Evolutionary conservation across 257 asterid species (phyloP).

Genomic region (Nicotiana sylvestris): DNA sequence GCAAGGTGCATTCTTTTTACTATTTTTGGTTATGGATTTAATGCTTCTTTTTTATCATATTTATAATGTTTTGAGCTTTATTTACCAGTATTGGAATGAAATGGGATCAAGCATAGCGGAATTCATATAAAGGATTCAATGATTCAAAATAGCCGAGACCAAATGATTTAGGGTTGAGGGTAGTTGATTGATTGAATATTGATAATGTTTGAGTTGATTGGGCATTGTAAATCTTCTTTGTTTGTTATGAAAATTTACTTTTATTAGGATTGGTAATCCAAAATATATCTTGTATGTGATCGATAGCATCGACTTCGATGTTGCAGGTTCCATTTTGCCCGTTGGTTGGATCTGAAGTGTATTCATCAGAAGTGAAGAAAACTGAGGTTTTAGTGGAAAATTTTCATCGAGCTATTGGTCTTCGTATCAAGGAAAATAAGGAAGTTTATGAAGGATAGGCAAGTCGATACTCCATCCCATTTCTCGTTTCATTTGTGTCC

Average conservation of each 20-base stretch:
- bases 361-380: constrained; percentile 95
- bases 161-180: not conserved
- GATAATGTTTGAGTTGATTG: not conserved
- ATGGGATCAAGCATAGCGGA: not conserved
- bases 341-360: constrained; percentile 98
- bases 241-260: not conserved
- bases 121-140: not conserved
- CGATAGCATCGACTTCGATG: not conserved
- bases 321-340: constrained; percentile 96
- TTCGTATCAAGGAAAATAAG: constrained; percentile 89
- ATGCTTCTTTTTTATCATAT: not conserved
- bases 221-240: not conserved
- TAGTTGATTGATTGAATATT: not conserved
- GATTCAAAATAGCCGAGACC: not conserved
- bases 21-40: not conserved
- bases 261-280: not conserved
- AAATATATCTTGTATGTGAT: not conserved
- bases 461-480: constrained; percentile 12
- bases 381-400: constrained; percentile 94
- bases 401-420: constrained; percentile 91
- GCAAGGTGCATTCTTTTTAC: constrained; percentile 53
- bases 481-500: not conserved
- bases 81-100: not conserved
- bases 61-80: not conserved
- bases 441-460: constrained; percentile 99